Percentiles rank a stretch among this genome's conserved stretches.
phyloP scores from a whole-genome alignment of 495 filamentous ascomycete genomes.

The Hyaloscypha bicolor region DNA sequence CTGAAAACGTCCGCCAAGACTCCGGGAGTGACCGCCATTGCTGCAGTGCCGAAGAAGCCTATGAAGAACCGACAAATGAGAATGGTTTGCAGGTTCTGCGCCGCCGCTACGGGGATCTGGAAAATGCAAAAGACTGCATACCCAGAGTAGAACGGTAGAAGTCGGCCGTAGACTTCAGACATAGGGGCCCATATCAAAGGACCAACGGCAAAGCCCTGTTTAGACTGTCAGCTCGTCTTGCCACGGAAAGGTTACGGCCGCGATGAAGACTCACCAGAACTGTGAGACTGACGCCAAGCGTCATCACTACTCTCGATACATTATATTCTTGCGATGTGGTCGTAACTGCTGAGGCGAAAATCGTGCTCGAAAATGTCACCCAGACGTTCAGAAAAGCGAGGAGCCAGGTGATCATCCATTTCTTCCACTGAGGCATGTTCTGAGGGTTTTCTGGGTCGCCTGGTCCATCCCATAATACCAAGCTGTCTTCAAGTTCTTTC shows the following conservation, averaged over 20 bases:
- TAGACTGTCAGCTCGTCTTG: not conserved
- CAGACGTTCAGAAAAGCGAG: slow-evolving; percentile 59
- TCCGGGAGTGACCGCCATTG: slow-evolving; percentile 63
- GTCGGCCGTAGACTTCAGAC: slow-evolving; percentile 59
- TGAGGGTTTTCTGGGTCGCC: slow-evolving; percentile 57
- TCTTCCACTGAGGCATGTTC: slow-evolving; percentile 50
- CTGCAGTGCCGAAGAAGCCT: slow-evolving; percentile 64
- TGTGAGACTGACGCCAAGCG: slow-evolving; percentile 55
- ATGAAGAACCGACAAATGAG: slow-evolving; percentile 63
- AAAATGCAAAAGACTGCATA: slow-evolving; percentile 59
- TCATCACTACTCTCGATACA: slow-evolving; percentile 50
- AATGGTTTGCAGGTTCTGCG: slow-evolving; percentile 61
- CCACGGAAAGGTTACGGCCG: slow-evolving; percentile 6
- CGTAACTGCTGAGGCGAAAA: slow-evolving; percentile 55
- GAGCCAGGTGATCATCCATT: slow-evolving; percentile 62
- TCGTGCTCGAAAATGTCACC: slow-evolving; percentile 60
- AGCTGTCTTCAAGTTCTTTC: too few species aligned
- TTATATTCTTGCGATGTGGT: slow-evolving; percentile 49
- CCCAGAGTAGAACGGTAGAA: slow-evolving; percentile 49
- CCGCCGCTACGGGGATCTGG: slow-evolving; percentile 62
- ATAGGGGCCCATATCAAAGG: slow-evolving; percentile 58
- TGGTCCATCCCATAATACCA: slow-evolving; percentile 29
- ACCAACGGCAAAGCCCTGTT: slow-evolving; percentile 36
- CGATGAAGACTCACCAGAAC: slow-evolving; percentile 55
- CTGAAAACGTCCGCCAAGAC: slow-evolving; percentile 63